phyloP scores from a whole-genome alignment of 352 stramenopile species.

The Globisporangium irregulare region DNA sequence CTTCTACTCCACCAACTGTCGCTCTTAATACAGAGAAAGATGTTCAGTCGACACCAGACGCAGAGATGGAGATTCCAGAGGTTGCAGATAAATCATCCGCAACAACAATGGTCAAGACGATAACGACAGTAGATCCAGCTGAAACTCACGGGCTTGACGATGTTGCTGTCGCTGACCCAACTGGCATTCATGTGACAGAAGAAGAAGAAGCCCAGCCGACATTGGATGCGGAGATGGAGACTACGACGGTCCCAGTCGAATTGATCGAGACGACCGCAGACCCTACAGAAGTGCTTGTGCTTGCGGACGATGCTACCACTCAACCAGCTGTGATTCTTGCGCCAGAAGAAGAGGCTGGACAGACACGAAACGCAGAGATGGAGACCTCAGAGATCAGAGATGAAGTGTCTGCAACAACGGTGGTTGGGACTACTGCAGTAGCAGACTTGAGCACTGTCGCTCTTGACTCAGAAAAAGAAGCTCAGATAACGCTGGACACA shows the following conservation, averaged over 20 bases:
- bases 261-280: neutral
- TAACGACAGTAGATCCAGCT: neutral
- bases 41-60: neutral
- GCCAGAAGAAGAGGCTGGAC: neutral
- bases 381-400: neutral
- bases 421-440: neutral
- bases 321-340: neutral
- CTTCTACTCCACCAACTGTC: neutral
- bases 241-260: neutral
- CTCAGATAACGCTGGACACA: neutral
- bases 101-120: neutral
- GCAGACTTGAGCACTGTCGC: too few species aligned
- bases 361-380: neutral
- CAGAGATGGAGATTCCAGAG: neutral
- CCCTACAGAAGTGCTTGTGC: neutral
- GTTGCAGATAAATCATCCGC: neutral
- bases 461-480: neutral
- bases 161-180: neutral
- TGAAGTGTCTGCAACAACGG: neutral
- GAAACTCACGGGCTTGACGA: neutral
- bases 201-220: neutral
- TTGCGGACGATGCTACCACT: neutral
- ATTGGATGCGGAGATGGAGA: neutral
- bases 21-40: neutral
- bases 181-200: neutral